Evolutionary conservation across 257 asterid genomes (phyloP), one percentile per base, ranked within the genome.

Genomic region (Nicotiana attenuata): DNA sequence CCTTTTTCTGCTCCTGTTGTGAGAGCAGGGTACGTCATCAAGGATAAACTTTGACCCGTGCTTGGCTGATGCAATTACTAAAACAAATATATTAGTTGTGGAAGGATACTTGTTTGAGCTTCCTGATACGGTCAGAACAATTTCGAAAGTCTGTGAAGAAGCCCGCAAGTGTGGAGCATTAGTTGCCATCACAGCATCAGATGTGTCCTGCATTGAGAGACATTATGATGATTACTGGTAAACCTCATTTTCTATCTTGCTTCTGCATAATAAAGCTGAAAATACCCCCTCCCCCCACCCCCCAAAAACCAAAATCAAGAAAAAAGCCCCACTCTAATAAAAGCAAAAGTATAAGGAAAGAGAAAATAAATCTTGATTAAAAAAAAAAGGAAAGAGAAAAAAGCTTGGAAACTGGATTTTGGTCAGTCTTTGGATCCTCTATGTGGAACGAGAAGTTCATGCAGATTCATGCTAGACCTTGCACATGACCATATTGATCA

Each of bases 21-120:
- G 66, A 83, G 85, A 82, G 68, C 91, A 95, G 98, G 99, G 99
- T 60, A 94, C 94, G 0, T 96, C 99, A 77, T 90, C 99, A 76
- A 90, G 92, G 80, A 88, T 96, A 80, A 84, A 87, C 84, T 93
- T 91, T 35, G 92, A 93, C 85, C 82, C 91, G 26, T 90, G 90
- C 90, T 87, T 96, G 94, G 97, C 97, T 78, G 87, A 87, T 83
- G 87, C 86, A 88, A 88, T 94, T 73, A 82, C 93, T 57, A 92
- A 92, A 92, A 89, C 99, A 81, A 93, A 95, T 68, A 89, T 96
- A 88, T 84, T 96, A 78, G 88, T 92, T 35, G 93, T 96, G 65
- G 99, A 96, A 88, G 99, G 99, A 79, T 96, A 96, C 87, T 86
- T 96, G 81, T 94, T 96, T 86, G 99, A 96, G 88, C 89, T 96